phyloP scores from a whole-genome alignment of 2,329 filamentous ascomycete genomes.

The Colletotrichum sp. region DNA sequence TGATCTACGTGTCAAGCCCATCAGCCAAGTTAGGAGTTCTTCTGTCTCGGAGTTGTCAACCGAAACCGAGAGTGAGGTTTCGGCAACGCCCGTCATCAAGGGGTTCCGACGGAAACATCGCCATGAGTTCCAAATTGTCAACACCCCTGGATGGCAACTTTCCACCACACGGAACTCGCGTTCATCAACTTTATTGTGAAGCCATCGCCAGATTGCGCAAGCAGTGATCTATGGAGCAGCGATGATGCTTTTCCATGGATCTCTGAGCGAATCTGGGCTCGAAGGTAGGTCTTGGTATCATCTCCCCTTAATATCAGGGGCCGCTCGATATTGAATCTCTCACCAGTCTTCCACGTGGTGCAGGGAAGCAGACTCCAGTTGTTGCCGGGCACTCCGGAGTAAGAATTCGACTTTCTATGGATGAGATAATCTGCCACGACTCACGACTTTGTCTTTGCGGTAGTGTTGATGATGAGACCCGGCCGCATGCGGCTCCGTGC shows the following conservation, averaged over 20 bases:
- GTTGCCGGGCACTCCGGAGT: conserved; percentile 7
- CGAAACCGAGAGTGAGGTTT: background rate
- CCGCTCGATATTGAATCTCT: background rate
- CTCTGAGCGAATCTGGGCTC: background rate
- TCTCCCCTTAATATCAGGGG: conserved; percentile 17
- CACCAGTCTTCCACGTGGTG: background rate
- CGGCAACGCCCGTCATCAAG: background rate
- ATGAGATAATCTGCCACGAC: background rate
- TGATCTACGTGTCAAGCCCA: conserved; percentile 7
- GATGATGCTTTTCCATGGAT: background rate
- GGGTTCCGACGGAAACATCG: background rate
- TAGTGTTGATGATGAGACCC: background rate
- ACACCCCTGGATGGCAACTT: background rate
- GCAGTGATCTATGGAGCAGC: background rate
- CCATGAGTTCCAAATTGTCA: background rate
- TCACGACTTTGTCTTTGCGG: background rate
- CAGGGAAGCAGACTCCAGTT: background rate
- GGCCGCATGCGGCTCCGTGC: background rate
- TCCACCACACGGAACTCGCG: background rate
- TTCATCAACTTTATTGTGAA: background rate
- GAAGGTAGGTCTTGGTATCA: background rate
- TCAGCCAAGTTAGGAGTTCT: background rate
- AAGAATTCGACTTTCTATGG: background rate
- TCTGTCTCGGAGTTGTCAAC: background rate
- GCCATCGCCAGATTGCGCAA: background rate